These are phyloP conservation scores for Candida mattraensis DNA, from an alignment of 805 yeast genomes.

Conservation along the genomic window DNA sequence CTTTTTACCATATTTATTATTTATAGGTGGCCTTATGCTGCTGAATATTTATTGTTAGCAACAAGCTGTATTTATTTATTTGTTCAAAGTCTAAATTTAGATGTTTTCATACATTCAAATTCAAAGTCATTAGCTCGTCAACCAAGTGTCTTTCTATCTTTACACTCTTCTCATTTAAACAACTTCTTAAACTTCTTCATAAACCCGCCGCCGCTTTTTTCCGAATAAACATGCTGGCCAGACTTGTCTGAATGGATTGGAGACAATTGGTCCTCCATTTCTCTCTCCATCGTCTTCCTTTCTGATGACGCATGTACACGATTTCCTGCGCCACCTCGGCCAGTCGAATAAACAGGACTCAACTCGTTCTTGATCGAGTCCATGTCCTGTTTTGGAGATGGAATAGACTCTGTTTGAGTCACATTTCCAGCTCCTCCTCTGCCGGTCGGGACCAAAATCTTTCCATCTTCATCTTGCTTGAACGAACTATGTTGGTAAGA, in stretches of 20 bases:
- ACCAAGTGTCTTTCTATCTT: no score
- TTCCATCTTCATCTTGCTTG: conserved; percentile 32
- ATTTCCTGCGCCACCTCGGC: conserved; percentile 61
- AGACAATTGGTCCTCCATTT: conserved; percentile 44
- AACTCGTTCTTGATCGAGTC: conserved; percentile 40
- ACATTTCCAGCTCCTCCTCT: conserved; percentile 60
- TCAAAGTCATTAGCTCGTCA: no score
- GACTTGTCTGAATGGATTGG: conserved; percentile 27
- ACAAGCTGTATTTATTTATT: no score
- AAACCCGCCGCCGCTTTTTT: conserved; percentile 11
- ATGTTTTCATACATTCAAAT: no score
- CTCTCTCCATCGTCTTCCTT: conserved; percentile 38
- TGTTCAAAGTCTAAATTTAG: no score
- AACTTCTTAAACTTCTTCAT: conserved; percentile 21
- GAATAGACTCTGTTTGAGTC: conserved; percentile 39
- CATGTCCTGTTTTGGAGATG: conserved; percentile 42
- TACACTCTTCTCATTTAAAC: conserved; percentile 10
- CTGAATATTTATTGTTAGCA: no score
- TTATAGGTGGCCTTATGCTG: no score
- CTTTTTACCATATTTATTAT: no score
- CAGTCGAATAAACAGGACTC: conserved; percentile 46
- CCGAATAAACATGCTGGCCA: conserved; percentile 1
- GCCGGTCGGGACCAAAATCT: conserved; percentile 49
- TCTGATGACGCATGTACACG: conserved; percentile 41
- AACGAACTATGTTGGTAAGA: conserved; percentile 16